These are phyloP conservation scores for Geosmithia morbida DNA, from an alignment of 2,329 filamentous ascomycete species.

Conservation along the genomic window DNA sequence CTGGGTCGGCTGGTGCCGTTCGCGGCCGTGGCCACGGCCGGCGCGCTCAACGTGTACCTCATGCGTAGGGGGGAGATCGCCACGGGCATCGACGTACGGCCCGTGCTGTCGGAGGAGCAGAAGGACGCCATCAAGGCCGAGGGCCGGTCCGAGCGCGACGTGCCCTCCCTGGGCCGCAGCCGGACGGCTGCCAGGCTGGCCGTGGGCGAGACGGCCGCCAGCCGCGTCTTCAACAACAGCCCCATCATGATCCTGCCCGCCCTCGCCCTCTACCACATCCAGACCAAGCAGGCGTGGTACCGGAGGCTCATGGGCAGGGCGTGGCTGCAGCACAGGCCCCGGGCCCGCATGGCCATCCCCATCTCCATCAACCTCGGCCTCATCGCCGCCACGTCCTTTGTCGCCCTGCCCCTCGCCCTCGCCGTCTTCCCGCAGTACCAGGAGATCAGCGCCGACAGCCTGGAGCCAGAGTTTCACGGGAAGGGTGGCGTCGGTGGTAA, in stretches of 20 bases:
- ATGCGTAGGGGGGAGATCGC: conserved; percentile 97
- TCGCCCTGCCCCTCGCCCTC: conserved; percentile 77
- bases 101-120: conserved; percentile 58
- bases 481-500: conserved; percentile 64
- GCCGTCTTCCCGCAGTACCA: conserved; percentile 89
- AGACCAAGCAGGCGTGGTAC: conserved; percentile 33
- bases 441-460: conserved; percentile 54
- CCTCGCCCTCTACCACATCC: conserved; percentile 68
- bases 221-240: conserved; percentile 81
- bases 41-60: conserved; percentile 86
- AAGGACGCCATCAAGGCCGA: conserved; percentile 40
- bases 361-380: conserved; percentile 75
- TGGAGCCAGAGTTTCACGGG: conserved; percentile 80
- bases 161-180: conserved; percentile 68
- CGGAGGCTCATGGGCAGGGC: conserved; percentile 39
- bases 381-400: conserved; percentile 75
- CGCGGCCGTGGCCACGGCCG: conserved; percentile 83
- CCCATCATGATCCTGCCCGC: conserved; percentile 97
- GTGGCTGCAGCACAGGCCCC: conserved; percentile 67
- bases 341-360: conserved; percentile 38
- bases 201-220: conserved; percentile 84
- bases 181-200: conserved; percentile 78
- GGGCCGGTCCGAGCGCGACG: conserved; percentile 49
- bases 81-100: conserved; percentile 83
- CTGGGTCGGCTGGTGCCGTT: conserved; percentile 87